These are phyloP conservation scores for Boletales sp. DNA, from an alignment of 768 basidiomycete genomes.

Conservation along the genomic window DNA sequence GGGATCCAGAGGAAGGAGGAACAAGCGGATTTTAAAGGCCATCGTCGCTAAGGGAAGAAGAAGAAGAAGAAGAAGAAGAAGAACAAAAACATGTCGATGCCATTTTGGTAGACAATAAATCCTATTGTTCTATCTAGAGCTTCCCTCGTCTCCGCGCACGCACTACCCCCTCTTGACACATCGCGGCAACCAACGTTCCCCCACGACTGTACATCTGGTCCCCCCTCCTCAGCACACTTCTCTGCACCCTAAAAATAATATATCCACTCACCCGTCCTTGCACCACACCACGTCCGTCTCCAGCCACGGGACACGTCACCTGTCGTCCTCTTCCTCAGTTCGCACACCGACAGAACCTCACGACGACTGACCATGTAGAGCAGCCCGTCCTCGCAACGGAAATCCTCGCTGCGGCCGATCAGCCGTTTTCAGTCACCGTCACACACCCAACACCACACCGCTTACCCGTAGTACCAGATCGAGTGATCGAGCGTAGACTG, in stretches of 20 bases:
- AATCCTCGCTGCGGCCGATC: constrained; percentile 48
- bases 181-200: constrained; percentile 69
- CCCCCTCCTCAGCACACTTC: constrained; percentile 7
- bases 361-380: constrained; percentile 61
- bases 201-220: constrained; percentile 62
- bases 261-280: constrained; percentile 59
- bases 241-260: background rate
- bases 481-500: constrained; percentile 71
- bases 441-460: background rate
- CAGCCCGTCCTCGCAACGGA: constrained; percentile 78
- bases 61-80: constrained; percentile 26
- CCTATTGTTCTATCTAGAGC: constrained; percentile 19
- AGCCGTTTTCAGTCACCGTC: background rate
- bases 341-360: background rate
- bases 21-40: constrained; percentile 19
- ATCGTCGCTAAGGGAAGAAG: constrained; percentile 35
- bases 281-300: constrained; percentile 64
- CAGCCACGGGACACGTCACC: constrained; percentile 63
- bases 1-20: constrained; percentile 1
- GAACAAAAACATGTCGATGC: constrained; percentile 24
- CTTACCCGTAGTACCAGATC: constrained; percentile 76
- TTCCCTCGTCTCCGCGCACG: constrained; percentile 39
- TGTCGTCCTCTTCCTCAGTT: constrained; percentile 21
- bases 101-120: constrained; percentile 1
- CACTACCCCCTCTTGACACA: constrained; percentile 77